These are phyloP conservation scores for Penicillium aurantiogriseum DNA, from an alignment of 2,329 filamentous ascomycete genomes.

Conservation along the genomic window DNA sequence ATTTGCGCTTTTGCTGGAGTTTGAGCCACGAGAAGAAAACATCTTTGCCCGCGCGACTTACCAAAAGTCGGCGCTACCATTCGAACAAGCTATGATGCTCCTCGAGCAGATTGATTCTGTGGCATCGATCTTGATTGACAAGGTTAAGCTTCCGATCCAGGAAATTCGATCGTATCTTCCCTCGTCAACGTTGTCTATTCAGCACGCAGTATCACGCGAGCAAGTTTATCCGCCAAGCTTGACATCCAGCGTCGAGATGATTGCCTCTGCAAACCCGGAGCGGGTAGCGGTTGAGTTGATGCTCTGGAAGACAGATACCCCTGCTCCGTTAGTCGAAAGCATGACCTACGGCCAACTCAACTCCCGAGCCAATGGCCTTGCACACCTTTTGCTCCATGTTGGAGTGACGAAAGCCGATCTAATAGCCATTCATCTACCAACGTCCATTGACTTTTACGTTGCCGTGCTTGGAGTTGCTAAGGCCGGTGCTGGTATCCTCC, in stretches of 20 bases:
- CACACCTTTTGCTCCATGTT: slow-evolving; percentile 52
- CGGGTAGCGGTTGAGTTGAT: slow-evolving; percentile 66
- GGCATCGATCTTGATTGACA: slow-evolving; percentile 44
- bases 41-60: slow-evolving; percentile 57
- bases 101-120: slow-evolving; percentile 61
- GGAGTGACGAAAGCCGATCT: slow-evolving; percentile 55
- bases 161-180: slow-evolving; percentile 32
- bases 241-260: slow-evolving; percentile 54
- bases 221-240: slow-evolving; percentile 46
- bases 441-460: slow-evolving; percentile 69
- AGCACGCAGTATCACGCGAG: slow-evolving; percentile 45
- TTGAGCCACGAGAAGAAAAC: slow-evolving; percentile 60
- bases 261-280: slow-evolving; percentile 51
- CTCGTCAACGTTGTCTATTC: slow-evolving; percentile 47
- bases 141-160: slow-evolving; percentile 34
- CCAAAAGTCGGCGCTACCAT: slow-evolving; percentile 54
- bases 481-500: slow-evolving; percentile 74
- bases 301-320: slow-evolving; percentile 41
- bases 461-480: slow-evolving; percentile 74
- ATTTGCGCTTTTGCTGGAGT: slow-evolving; percentile 71
- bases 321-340: slow-evolving; percentile 34
- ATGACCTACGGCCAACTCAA: slow-evolving; percentile 68
- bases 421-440: slow-evolving; percentile 75
- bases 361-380: slow-evolving; percentile 61
- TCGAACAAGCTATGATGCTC: slow-evolving; percentile 56